phyloP scores from a whole-genome alignment of 176 grass and related monocot species.

The Paspalum notatum region DNA sequence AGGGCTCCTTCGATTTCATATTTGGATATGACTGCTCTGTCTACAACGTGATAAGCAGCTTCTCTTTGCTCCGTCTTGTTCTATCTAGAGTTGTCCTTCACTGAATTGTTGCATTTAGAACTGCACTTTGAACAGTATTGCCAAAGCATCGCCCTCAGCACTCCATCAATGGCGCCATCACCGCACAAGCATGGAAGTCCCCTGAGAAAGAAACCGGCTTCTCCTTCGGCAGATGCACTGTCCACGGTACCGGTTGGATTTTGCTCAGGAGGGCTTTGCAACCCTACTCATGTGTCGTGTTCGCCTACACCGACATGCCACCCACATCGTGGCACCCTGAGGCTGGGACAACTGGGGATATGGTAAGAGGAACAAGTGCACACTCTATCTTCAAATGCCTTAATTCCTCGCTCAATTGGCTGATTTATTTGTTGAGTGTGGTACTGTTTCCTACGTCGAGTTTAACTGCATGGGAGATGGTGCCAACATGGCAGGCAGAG shows the following conservation, averaged over 20 bases:
- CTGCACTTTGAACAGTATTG: neutral
- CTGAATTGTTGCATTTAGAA: too few relatives aligned
- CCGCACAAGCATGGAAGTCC: conserved; percentile 43
- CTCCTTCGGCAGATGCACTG: conserved; percentile 55
- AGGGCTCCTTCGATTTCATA: conserved; percentile 56
- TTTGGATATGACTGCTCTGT: conserved; percentile 66
- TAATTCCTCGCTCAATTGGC: neutral
- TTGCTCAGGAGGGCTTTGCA: conserved; percentile 64
- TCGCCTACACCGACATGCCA: conserved; percentile 60
- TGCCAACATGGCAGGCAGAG: conserved; percentile 51
- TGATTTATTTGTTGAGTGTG: neutral
- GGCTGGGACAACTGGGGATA: conserved; percentile 61
- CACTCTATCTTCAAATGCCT: neutral
- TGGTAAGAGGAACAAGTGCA: rapidly evolving
- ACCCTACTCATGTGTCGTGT: conserved; percentile 55
- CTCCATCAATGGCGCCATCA: conserved; percentile 51
- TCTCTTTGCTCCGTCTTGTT: too few relatives aligned
- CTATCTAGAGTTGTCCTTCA: too few relatives aligned
- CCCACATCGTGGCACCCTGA: conserved; percentile 50
- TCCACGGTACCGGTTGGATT: conserved; percentile 54
- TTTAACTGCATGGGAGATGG: conserved; percentile 55
- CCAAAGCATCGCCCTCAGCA: neutral
- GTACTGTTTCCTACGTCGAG: conserved; percentile 63
- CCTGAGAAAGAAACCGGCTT: conserved; percentile 52
- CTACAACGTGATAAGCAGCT: conserved; percentile 61